Evolutionary conservation across 2,329 filamentous ascomycete species (phyloP).

Genomic region (Elsinoe ampelina): DNA sequence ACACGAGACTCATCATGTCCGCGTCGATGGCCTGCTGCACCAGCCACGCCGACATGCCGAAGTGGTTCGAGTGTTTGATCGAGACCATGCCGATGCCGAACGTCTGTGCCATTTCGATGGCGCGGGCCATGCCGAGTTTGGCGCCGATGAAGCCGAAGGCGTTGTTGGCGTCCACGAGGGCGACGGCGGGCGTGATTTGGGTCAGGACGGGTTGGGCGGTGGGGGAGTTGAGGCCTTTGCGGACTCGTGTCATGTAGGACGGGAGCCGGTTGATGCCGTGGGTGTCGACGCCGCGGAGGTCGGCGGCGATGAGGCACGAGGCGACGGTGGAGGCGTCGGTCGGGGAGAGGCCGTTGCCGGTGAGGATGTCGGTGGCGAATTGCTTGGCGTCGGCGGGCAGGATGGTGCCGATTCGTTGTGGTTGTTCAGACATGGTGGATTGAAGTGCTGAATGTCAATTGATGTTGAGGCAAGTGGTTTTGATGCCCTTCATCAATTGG

Average conservation of each 20-base stretch:
- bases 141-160: slow-evolving; percentile 66
- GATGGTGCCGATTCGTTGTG: slow-evolving; percentile 12
- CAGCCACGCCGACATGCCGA: slow-evolving; percentile 70
- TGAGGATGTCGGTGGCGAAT: slow-evolving; percentile 47
- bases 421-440: not conserved
- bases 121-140: slow-evolving; percentile 52
- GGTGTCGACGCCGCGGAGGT: slow-evolving; percentile 67
- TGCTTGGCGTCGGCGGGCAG: slow-evolving; percentile 21
- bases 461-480: no score
- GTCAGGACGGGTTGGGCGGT: slow-evolving; percentile 47
- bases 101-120: slow-evolving; percentile 54
- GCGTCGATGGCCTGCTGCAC: slow-evolving; percentile 66
- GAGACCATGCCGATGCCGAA: slow-evolving; percentile 66
- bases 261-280: slow-evolving; percentile 68
- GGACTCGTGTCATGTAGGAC: slow-evolving; percentile 63
- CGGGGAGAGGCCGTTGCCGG: slow-evolving; percentile 48
- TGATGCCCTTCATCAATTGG: not conserved
- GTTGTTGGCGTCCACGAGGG: slow-evolving; percentile 56
- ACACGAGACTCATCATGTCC: slow-evolving; percentile 49
- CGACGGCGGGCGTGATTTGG: slow-evolving; percentile 59
- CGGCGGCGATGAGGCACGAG: slow-evolving; percentile 58
- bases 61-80: slow-evolving; percentile 68
- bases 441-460: not conserved
- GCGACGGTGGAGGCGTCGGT: slow-evolving; percentile 53
- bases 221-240: slow-evolving; percentile 56